Base-by-base conservation (phyloP, 176 grass and related monocot species). In the Triticum monococcum region DNA sequence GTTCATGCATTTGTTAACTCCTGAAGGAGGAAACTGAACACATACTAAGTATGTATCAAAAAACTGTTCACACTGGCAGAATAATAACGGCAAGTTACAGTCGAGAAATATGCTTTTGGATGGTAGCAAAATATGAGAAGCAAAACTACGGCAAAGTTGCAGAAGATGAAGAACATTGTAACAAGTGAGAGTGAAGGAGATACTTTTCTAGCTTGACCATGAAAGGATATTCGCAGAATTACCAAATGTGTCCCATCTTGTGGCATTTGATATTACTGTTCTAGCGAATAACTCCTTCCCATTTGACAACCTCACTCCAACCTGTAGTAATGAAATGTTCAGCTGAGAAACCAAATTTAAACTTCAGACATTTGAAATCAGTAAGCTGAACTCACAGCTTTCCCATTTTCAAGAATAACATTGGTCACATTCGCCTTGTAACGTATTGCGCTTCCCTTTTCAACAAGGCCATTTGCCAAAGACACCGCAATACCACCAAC, bases 161-260 rank as follows among this genome's bases (percentile, higher is more conserved):
- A 23, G 43, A 7, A 14, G 7, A 50, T 46, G 38, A 64, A 84
- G 68, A 75, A 68, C 28, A 68, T 5, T 84, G 46, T 13, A 84
- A 74, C 11, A 74, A 67, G 26, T 86, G 61, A 75, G 80, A 75
- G 24, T 50, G 61, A 63, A 80, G 31, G 2, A 60, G 12, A 9
- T 14, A 74, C 25, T 75, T 62, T 84, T 63, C 33, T 80, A 37
- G 67, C 59, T 79, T 35, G 41, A n/a, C 18, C 50, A 75, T 23
- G 5, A 56, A 87, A 83, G 60, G 38, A 43, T 68, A 46, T 67
- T 2, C 17, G 35, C 68, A 83, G 46, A 64, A 82, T 89, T 95
- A 98, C 96, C 96, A 83, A 98, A 98, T 7, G 96, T 98, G 84
- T 98, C 96, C 96, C 96, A 98, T 98, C 96, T 93, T 10, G 96